Conservation (phyloP, 768 basidiomycete genomes). For the Tylopilus sp. region DNA sequence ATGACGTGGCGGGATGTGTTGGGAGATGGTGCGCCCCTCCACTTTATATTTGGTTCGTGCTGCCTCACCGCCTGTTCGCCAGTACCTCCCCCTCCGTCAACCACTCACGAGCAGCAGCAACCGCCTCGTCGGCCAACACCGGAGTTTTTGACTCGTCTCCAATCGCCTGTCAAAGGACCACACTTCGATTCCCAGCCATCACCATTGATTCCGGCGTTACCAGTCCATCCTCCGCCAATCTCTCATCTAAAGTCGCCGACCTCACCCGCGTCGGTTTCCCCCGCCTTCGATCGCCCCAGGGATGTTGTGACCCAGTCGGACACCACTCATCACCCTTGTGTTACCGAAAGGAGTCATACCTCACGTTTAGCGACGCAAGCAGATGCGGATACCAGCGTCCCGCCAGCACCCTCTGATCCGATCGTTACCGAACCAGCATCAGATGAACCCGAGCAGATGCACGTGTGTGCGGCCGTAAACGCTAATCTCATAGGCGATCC, state of each 20-base stretch:
- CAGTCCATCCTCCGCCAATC: background rate
- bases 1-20: background rate
- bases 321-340: too few relatives aligned
- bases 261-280: background rate
- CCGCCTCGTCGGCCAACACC: background rate
- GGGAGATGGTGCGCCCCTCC: constrained; percentile 8
- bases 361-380: background rate
- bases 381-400: background rate
- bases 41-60: background rate
- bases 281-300: constrained; percentile 6
- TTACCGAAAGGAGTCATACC: background rate
- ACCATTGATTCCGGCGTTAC: background rate
- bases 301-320: background rate
- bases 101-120: background rate
- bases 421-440: background rate
- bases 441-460: background rate
- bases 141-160: background rate
- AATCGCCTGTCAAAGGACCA: background rate
- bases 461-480: background rate
- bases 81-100: constrained; percentile 2
- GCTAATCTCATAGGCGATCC: background rate
- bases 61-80: constrained; percentile 5
- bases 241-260: background rate
- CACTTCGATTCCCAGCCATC: background rate
- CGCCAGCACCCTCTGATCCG: background rate